Percentiles rank a stretch among this genome's conserved stretches.
phyloP scores from a whole-genome alignment of 441 rosid species.

The Adansonia grandidieri region DNA sequence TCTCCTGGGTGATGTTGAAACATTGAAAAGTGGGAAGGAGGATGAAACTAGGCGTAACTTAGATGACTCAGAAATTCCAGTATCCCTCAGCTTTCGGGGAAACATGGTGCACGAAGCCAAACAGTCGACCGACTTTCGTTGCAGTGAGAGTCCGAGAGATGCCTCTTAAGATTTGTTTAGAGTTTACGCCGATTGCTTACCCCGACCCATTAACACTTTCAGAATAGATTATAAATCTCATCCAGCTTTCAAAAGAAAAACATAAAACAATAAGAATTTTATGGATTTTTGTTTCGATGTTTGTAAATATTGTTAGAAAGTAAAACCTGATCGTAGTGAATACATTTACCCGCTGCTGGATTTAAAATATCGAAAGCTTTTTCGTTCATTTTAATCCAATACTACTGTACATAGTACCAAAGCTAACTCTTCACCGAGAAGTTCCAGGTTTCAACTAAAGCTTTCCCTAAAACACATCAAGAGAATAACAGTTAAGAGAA shows the following conservation, averaged over 20 bases:
- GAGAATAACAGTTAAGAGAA: too few relatives aligned
- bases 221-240: too few relatives aligned
- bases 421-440: too few relatives aligned
- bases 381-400: too few relatives aligned
- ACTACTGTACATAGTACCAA: too few relatives aligned
- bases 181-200: neutral
- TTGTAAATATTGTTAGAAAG: too few relatives aligned
- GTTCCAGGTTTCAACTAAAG: neutral
- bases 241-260: neutral
- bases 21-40: slow-evolving; percentile 16
- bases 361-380: neutral
- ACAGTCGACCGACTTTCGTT: neutral
- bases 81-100: neutral
- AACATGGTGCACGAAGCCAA: neutral
- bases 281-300: too few relatives aligned
- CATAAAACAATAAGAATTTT: too few relatives aligned
- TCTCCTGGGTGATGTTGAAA: neutral
- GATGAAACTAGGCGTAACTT: neutral
- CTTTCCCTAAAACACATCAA: neutral
- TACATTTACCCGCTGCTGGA: too few relatives aligned
- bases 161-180: neutral
- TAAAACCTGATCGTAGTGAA: too few relatives aligned
- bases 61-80: slow-evolving; percentile 9
- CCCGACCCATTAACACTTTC: too few relatives aligned
- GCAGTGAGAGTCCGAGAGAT: neutral